These are phyloP conservation scores for Eimeria sp. DNA, from an alignment of 169 alveolate genomes.

Conservation along the genomic window DNA sequence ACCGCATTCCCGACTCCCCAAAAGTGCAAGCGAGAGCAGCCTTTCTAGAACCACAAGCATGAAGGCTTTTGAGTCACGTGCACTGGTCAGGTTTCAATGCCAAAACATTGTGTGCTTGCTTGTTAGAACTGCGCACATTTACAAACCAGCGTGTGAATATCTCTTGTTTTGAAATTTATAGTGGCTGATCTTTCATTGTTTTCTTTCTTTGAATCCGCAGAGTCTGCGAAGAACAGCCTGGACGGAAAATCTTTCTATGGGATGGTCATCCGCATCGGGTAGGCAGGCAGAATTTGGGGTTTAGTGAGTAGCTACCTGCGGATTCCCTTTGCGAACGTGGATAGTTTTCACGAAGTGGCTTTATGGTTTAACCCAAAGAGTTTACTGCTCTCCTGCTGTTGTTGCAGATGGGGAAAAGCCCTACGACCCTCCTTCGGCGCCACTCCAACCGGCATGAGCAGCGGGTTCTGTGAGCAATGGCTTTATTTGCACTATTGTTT, in stretches of 20 bases:
- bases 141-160: background rate
- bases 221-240: conserved; percentile 89
- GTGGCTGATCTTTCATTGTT: background rate
- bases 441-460: conserved; percentile 24
- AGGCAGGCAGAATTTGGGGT: conserved; percentile 44
- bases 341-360: background rate
- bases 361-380: background rate
- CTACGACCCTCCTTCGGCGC: conserved; percentile 59
- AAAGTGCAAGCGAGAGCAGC: background rate
- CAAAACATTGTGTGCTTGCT: background rate
- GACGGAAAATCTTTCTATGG: conserved; percentile 90
- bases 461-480: conserved; percentile 41
- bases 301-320: background rate
- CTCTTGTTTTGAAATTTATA: background rate
- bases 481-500: background rate
- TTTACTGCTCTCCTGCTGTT: background rate
- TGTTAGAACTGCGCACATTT: background rate
- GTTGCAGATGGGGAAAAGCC: conserved; percentile 75
- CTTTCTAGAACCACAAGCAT: background rate
- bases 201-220: conserved; percentile 83
- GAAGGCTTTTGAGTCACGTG: background rate
- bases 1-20: background rate
- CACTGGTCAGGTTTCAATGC: background rate
- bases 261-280: conserved; percentile 89
- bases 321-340: background rate